Percentiles rank a stretch among this genome's conserved stretches.
phyloP scores from a whole-genome alignment of 1,284 basidiomycete species.

The Ceratobasidium sp. region DNA sequence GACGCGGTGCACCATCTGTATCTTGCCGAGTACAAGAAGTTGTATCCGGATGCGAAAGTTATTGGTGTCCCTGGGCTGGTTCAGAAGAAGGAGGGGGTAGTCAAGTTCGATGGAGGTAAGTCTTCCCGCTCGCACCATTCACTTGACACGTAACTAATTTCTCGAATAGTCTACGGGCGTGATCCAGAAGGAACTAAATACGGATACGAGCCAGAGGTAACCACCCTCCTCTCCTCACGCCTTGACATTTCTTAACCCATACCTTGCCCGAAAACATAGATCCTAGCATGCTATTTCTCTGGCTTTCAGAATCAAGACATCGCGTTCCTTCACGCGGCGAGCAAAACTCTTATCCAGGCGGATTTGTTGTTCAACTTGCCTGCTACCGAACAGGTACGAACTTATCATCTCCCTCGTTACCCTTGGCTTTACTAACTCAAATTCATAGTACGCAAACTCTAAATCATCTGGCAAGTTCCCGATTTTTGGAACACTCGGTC shows the following conservation, averaged over 20 bases:
- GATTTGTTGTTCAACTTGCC: constrained; percentile 94
- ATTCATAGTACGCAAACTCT: constrained; percentile 62
- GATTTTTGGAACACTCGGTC: constrained; percentile 66
- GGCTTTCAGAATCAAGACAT: constrained; percentile 89
- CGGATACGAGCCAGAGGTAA: constrained; percentile 86
- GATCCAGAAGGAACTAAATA: constrained; percentile 75
- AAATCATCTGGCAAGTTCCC: constrained; percentile 65
- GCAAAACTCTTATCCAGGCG: constrained; percentile 85
- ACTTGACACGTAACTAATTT: constrained; percentile 6
- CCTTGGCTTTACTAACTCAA: background rate
- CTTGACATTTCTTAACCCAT: background rate
- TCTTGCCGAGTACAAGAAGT: constrained; percentile 77
- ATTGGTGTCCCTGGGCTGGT: constrained; percentile 73
- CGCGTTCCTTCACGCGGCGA: constrained; percentile 85
- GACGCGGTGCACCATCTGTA: constrained; percentile 77
- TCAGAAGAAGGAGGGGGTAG: constrained; percentile 59
- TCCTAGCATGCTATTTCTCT: constrained; percentile 81
- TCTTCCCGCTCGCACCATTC: constrained; percentile 28
- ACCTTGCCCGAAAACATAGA: constrained; percentile 57
- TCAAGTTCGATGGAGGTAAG: constrained; percentile 73
- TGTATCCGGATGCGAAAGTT: constrained; percentile 82
- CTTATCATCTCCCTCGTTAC: background rate
- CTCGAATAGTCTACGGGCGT: constrained; percentile 69
- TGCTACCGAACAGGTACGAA: constrained; percentile 80
- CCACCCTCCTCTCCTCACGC: constrained; percentile 49